Evolutionary conservation across 108 stramenopile species (phyloP).

Genomic region (Nannochloropsis gaditana): DNA sequence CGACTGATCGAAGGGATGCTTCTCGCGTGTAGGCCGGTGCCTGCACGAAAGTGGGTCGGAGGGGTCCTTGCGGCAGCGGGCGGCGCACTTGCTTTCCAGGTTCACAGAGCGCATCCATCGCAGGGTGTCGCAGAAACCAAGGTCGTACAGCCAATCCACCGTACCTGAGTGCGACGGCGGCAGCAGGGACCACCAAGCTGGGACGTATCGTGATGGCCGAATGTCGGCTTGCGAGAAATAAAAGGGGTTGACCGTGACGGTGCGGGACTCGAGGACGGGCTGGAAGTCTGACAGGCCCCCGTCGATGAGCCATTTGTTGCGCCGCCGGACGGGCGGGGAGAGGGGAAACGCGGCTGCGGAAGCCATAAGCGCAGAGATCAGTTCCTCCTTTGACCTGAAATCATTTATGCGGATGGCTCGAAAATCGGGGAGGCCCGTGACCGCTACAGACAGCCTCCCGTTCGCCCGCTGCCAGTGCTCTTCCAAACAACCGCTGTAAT

Average conservation of each 20-base stretch:
- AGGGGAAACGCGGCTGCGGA: conserved; percentile 53
- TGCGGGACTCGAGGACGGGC: conserved; percentile 28
- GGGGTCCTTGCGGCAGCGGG: conserved; percentile 26
- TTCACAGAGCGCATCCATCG: conserved; percentile 43
- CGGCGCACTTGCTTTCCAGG: conserved; percentile 34
- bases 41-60: conserved; percentile 7
- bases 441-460: conserved; percentile 38
- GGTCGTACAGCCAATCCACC: conserved; percentile 56
- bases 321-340: conserved; percentile 34
- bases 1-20: neutral
- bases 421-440: conserved; percentile 33
- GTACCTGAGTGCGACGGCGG: conserved; percentile 45
- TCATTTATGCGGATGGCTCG: conserved; percentile 27
- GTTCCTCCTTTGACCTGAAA: conserved; percentile 41
- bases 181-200: conserved; percentile 53
- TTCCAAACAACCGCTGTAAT: conserved; percentile 30
- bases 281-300: conserved; percentile 50
- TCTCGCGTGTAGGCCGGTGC: conserved; percentile 4
- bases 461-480: conserved; percentile 27
- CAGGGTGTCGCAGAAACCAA: conserved; percentile 49
- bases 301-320: conserved; percentile 46
- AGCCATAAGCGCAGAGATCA: conserved; percentile 40
- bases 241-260: conserved; percentile 49
- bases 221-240: conserved; percentile 50
- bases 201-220: conserved; percentile 51